A percentile compares a stretch with the other conserved stretches of the same genome.
phyloP scores from a whole-genome alignment of 768 basidiomycete genomes.

The Leucocoprinus sp. region DNA sequence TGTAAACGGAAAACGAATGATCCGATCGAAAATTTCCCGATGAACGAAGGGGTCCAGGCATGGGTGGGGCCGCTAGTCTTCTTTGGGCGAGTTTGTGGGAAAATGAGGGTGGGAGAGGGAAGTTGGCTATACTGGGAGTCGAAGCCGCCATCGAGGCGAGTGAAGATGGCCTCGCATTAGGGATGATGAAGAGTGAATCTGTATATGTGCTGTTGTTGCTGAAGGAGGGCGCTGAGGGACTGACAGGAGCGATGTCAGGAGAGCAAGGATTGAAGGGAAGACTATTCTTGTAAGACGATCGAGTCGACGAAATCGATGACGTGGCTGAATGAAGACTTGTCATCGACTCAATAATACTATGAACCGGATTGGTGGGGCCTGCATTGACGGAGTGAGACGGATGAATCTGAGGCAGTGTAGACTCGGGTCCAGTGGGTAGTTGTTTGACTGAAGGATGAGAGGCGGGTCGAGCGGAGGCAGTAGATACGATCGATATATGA shows the following conservation, averaged over 20 bases:
- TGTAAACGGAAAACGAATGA: background rate
- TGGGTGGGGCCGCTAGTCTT: slow-evolving; percentile 2
- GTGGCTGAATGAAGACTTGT: slow-evolving; percentile 1
- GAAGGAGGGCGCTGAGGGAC: background rate
- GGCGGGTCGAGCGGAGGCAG: background rate
- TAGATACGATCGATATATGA: background rate
- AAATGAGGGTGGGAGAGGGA: slow-evolving; percentile 9
- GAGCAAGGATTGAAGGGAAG: background rate
- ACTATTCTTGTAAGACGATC: background rate
- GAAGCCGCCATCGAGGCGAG: slow-evolving; percentile 6
- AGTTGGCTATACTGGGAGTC: slow-evolving; percentile 1
- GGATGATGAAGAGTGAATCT: background rate
- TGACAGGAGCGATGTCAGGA: background rate
- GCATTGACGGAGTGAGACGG: background rate
- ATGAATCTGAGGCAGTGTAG: background rate
- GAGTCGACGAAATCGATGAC: background rate
- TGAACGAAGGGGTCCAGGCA: slow-evolving; percentile 2
- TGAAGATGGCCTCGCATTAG: background rate
- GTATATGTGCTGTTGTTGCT: background rate
- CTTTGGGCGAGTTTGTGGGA: slow-evolving; percentile 5
- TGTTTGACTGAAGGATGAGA: background rate
- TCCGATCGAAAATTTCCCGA: background rate
- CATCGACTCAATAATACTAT: background rate
- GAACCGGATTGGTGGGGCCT: background rate
- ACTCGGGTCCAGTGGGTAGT: slow-evolving; percentile 4